These are phyloP conservation scores for Orbilia ellipsospora DNA, from an alignment of 2,329 filamentous ascomycete genomes.

Conservation along the genomic window DNA sequence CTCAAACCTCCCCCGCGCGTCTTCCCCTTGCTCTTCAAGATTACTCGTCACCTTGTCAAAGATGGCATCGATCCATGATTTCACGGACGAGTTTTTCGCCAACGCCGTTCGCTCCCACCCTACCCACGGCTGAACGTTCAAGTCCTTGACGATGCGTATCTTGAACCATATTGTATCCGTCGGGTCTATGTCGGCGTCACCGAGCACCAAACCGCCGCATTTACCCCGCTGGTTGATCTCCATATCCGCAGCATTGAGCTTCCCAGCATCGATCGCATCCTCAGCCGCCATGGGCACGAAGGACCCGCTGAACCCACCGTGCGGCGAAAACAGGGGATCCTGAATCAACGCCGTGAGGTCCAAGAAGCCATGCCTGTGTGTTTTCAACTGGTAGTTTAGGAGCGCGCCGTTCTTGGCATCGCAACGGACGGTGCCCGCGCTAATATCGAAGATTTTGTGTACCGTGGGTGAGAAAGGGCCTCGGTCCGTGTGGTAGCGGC, in stretches of 20 bases:
- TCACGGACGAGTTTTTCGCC: constrained; percentile 1
- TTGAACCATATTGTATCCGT: constrained; percentile 24
- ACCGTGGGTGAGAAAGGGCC: constrained; percentile 9
- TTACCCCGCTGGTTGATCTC: no score
- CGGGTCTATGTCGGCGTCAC: neutral
- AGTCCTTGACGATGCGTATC: constrained; percentile 12
- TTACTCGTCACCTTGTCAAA: constrained; percentile 8
- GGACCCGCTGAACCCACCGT: constrained; percentile 9
- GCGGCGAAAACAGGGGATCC: constrained; percentile 17
- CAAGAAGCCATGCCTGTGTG: constrained; percentile 7
- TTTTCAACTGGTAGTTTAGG: constrained; percentile 12
- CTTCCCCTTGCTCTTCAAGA: constrained; percentile 6
- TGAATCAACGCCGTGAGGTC: constrained; percentile 11
- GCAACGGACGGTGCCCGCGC: constrained; percentile 14
- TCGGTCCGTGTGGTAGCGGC: constrained; percentile 8
- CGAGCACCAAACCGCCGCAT: no score
- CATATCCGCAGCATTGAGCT: no score
- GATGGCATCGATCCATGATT: constrained; percentile 16
- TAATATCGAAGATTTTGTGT: constrained; percentile 23
- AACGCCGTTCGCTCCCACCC: constrained; percentile 10
- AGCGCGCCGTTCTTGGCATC: constrained; percentile 7
- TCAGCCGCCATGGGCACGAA: constrained; percentile 1
- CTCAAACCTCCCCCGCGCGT: neutral
- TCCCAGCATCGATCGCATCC: constrained; percentile 7
- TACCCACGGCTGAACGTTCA: constrained; percentile 5